phyloP scores from a whole-genome alignment of 2,329 filamentous ascomycete genomes.

The Sarocladiaceae sp. region DNA sequence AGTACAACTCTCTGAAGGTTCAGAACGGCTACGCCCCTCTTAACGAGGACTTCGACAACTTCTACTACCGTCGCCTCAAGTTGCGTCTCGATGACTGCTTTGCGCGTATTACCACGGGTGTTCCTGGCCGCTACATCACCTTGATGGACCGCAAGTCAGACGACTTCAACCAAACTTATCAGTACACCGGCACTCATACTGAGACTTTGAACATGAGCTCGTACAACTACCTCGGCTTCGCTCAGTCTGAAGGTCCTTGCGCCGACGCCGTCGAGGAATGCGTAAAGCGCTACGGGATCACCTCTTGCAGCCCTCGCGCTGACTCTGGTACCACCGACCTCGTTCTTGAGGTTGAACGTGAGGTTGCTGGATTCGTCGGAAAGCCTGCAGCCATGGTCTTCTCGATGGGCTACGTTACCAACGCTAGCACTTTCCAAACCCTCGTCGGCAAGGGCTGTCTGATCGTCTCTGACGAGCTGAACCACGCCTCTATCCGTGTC shows the following conservation, averaged over 20 bases:
- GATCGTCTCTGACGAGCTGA: constrained; percentile 93
- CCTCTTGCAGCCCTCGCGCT: constrained; percentile 70
- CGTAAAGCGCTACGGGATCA: constrained; percentile 79
- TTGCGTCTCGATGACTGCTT: constrained; percentile 96
- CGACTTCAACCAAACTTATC: constrained; percentile 87
- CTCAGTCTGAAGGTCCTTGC: constrained; percentile 93
- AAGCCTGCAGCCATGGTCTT: constrained; percentile 95
- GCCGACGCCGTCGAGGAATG: constrained; percentile 86
- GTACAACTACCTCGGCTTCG: constrained; percentile 98
- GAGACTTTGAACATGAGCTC: constrained; percentile 98
- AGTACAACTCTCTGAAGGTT: constrained; percentile 74
- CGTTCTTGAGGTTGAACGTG: constrained; percentile 78
- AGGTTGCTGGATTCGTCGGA: constrained; percentile 86
- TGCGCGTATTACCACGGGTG: constrained; percentile 82
- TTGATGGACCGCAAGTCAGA: constrained; percentile 84
- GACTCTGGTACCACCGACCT: constrained; percentile 86
- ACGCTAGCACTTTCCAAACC: constrained; percentile 86
- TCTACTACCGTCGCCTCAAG: constrained; percentile 90
- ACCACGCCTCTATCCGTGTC: constrained; percentile 95
- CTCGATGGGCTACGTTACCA: constrained; percentile 98
- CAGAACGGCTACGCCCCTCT: constrained; percentile 88
- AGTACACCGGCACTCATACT: constrained; percentile 81
- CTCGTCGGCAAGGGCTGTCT: constrained; percentile 88
- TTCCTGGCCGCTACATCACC: constrained; percentile 90
- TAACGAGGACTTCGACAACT: constrained; percentile 98